These are phyloP conservation scores for Plenodomus tracheiphilus DNA, from an alignment of 2,329 filamentous ascomycete genomes.

Conservation along the genomic window DNA sequence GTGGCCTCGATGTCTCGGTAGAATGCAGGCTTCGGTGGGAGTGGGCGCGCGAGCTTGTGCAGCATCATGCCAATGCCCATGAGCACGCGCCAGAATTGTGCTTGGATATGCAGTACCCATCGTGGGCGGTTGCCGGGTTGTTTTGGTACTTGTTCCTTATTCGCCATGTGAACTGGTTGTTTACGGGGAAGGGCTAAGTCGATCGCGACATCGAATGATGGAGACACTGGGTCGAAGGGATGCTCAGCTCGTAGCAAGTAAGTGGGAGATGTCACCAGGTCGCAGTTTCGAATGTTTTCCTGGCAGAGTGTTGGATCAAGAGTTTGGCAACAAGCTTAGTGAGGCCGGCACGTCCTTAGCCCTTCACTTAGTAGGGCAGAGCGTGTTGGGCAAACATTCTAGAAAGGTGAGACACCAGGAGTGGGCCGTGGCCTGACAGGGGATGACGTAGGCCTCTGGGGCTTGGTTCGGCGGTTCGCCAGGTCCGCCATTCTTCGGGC, in stretches of 20 bases:
- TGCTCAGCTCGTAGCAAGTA: not conserved
- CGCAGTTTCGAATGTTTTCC: not conserved
- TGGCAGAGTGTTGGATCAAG: not conserved
- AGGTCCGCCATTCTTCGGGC: constrained; percentile 8
- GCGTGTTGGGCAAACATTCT: constrained; percentile 4
- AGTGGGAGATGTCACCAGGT: constrained; percentile 4
- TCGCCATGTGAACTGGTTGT: constrained; percentile 2
- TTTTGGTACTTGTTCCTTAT: constrained; percentile 12
- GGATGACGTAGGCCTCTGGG: constrained; percentile 18
- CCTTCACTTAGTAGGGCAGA: constrained; percentile 3
- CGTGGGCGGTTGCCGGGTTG: constrained; percentile 48
- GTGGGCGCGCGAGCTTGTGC: constrained; percentile 64
- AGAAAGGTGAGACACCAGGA: constrained; percentile 8
- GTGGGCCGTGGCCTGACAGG: constrained; percentile 2
- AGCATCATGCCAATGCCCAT: constrained; percentile 72
- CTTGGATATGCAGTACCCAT: constrained; percentile 65
- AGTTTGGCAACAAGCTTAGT: constrained; percentile 2
- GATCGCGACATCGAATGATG: not conserved
- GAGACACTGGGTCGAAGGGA: not conserved
- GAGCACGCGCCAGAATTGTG: constrained; percentile 67
- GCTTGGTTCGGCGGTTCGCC: not conserved
- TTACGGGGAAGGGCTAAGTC: not conserved
- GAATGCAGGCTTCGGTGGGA: constrained; percentile 65
- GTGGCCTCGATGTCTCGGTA: constrained; percentile 58
- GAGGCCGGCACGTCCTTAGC: not conserved